phyloP scores from a whole-genome alignment of 2,329 filamentous ascomycete species.

The Alternaria sp. region DNA sequence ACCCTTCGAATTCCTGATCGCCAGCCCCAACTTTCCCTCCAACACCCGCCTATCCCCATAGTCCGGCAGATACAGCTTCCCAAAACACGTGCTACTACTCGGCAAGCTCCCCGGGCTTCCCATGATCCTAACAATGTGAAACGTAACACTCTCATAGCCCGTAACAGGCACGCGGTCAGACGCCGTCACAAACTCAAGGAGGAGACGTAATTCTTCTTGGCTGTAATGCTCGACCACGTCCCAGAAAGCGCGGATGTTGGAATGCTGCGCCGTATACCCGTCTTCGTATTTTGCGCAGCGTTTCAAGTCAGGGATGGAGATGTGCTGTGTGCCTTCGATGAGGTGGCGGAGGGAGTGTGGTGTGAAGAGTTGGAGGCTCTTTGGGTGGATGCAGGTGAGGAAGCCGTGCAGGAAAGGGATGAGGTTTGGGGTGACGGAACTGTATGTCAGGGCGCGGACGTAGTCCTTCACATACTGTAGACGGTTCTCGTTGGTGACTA shows the following conservation, averaged over 20 bases:
- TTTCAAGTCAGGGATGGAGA: constrained; percentile 77
- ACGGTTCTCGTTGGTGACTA: constrained; percentile 84
- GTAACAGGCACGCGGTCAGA: constrained; percentile 89
- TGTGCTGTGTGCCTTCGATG: constrained; percentile 82
- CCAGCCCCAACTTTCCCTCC: constrained; percentile 77
- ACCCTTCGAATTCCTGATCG: constrained; percentile 84
- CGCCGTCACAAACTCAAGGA: constrained; percentile 95
- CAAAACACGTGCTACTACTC: constrained; percentile 92
- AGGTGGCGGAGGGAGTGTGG: constrained; percentile 70
- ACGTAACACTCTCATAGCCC: constrained; percentile 80
- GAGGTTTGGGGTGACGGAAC: constrained; percentile 70
- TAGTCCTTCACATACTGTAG: constrained; percentile 83
- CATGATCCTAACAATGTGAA: constrained; percentile 78
- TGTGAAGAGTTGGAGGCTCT: constrained; percentile 63
- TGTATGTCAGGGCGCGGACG: constrained; percentile 52
- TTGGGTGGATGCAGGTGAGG: constrained; percentile 72
- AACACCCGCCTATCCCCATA: constrained; percentile 76
- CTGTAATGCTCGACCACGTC: constrained; percentile 72
- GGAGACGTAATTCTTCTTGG: constrained; percentile 71
- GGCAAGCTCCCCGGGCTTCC: constrained; percentile 71
- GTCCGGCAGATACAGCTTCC: constrained; percentile 82
- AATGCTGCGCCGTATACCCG: constrained; percentile 75
- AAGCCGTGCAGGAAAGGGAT: constrained; percentile 86
- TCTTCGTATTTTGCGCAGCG: constrained; percentile 76
- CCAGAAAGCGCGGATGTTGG: constrained; percentile 83